Conservation (phyloP, 192 early-diverging fungal genomes). For the Chytriomyces sp. region DNA sequence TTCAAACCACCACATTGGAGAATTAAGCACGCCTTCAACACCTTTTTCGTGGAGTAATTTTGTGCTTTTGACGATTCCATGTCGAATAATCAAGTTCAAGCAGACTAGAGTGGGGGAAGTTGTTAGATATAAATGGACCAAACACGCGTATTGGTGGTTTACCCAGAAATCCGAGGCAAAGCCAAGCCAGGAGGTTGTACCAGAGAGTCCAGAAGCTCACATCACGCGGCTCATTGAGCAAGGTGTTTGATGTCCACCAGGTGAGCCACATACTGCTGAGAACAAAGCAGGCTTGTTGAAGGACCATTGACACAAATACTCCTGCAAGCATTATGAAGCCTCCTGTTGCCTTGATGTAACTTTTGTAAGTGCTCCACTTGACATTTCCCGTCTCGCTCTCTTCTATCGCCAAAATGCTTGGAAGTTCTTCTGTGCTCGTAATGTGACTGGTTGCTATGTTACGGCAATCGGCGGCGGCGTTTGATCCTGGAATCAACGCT, state of each 20-base stretch:
- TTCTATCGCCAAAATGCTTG: conserved; percentile 16
- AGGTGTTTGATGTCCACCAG: conserved; percentile 17
- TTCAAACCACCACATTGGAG: conserved; percentile 68
- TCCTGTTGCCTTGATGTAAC: conserved; percentile 4
- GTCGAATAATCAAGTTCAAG: conserved; percentile 34
- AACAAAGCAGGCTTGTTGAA: not conserved
- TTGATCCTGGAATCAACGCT: not conserved
- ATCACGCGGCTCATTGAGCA: conserved; percentile 10
- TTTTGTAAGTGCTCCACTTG: conserved; percentile 2
- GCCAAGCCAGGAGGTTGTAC: conserved; percentile 34
- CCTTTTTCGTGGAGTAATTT: conserved; percentile 54
- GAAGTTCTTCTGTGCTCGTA: not conserved
- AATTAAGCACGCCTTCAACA: conserved; percentile 45
- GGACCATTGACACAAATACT: not conserved
- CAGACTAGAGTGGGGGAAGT: not conserved
- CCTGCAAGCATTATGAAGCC: not conserved
- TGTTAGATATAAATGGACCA: conserved; percentile 6
- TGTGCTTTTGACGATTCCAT: conserved; percentile 27
- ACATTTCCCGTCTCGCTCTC: conserved; percentile 19
- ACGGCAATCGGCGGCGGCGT: not conserved
- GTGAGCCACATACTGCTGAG: conserved; percentile 4
- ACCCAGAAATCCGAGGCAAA: conserved; percentile 24
- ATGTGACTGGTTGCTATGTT: not conserved
- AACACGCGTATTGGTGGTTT: conserved; percentile 6
- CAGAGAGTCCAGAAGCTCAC: conserved; percentile 27